These are phyloP conservation scores for Sphaerostilbella broomeana DNA, from an alignment of 2,329 filamentous ascomycete species.

Conservation along the genomic window DNA sequence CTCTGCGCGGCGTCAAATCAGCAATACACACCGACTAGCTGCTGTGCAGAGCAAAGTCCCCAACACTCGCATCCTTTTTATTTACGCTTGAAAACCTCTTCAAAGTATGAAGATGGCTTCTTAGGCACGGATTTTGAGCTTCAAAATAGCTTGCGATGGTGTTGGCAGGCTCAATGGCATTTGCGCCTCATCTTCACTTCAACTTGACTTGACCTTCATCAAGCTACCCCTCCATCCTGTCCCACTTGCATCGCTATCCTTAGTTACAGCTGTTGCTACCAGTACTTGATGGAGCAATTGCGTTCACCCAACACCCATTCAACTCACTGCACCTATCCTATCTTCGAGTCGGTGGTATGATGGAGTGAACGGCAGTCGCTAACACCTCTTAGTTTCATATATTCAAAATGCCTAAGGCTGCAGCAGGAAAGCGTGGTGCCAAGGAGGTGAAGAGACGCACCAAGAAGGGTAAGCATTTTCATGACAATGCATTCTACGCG, in stretches of 20 bases:
- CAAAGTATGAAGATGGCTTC: conserved; percentile 31
- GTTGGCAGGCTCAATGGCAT: conserved; percentile 27
- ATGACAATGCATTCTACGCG: no score
- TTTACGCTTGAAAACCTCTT: conserved; percentile 16
- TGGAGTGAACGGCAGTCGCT: no score
- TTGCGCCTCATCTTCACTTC: conserved; percentile 21
- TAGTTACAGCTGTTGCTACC: background rate
- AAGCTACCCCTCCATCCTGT: conserved; percentile 20
- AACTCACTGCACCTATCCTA: no score
- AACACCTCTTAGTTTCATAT: no score
- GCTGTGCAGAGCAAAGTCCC: conserved; percentile 11
- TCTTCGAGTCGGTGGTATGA: no score
- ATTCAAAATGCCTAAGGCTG: conserved; percentile 54
- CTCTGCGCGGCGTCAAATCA: conserved; percentile 4
- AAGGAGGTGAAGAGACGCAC: conserved; percentile 49
- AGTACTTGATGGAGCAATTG: background rate
- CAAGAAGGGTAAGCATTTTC: conserved; percentile 52
- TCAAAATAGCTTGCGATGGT: conserved; percentile 28
- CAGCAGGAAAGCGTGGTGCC: conserved; percentile 43
- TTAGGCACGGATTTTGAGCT: conserved; percentile 26
- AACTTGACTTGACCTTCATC: conserved; percentile 6
- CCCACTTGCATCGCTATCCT: conserved; percentile 12
- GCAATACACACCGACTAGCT: conserved; percentile 14
- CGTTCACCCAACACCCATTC: conserved; percentile 11
- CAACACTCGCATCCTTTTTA: conserved; percentile 21